These are phyloP conservation scores for Rhypophila decipiens DNA, from an alignment of 495 filamentous ascomycete species.

Conservation along the genomic window DNA sequence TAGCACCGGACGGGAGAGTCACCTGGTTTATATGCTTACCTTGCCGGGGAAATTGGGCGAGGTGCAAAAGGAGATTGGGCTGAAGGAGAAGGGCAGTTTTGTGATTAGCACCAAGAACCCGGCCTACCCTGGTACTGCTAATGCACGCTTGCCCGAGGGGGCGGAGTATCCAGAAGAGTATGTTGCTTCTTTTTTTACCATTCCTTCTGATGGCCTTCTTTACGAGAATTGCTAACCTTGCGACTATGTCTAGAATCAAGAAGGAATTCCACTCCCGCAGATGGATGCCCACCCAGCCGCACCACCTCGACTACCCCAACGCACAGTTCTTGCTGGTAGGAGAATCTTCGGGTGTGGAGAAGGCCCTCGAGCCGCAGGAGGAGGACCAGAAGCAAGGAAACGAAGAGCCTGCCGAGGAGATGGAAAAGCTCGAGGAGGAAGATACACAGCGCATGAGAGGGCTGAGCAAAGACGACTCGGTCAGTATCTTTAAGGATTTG, in stretches of 20 bases:
- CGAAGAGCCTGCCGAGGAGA: constrained; percentile 50
- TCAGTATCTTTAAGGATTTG: constrained; percentile 36
- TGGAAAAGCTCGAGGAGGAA: constrained; percentile 40
- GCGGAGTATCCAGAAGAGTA: constrained; percentile 72
- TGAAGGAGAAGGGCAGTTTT: constrained; percentile 68
- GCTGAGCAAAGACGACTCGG: constrained; percentile 29
- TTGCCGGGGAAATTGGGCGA: constrained; percentile 64
- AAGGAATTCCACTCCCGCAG: constrained; percentile 68
- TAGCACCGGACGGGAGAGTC: constrained; percentile 60
- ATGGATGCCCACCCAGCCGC: constrained; percentile 68
- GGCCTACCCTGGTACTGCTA: constrained; percentile 54
- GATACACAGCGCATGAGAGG: constrained; percentile 33
- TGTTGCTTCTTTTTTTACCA: too few species aligned
- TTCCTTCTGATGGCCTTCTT: too few species aligned
- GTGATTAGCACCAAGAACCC: constrained; percentile 79
- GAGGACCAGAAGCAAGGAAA: constrained; percentile 51
- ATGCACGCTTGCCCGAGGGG: constrained; percentile 55
- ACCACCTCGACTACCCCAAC: constrained; percentile 72
- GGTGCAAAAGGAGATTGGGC: constrained; percentile 70
- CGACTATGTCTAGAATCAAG: constrained; percentile 37
- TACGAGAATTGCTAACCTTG: too few species aligned
- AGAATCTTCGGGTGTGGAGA: constrained; percentile 56
- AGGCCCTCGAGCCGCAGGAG: constrained; percentile 52
- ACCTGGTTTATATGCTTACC: constrained; percentile 78
- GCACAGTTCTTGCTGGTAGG: constrained; percentile 81